These are phyloP conservation scores for Sugiyamaella marilandica DNA, from an alignment of 805 yeast species.

Conservation along the genomic window DNA sequence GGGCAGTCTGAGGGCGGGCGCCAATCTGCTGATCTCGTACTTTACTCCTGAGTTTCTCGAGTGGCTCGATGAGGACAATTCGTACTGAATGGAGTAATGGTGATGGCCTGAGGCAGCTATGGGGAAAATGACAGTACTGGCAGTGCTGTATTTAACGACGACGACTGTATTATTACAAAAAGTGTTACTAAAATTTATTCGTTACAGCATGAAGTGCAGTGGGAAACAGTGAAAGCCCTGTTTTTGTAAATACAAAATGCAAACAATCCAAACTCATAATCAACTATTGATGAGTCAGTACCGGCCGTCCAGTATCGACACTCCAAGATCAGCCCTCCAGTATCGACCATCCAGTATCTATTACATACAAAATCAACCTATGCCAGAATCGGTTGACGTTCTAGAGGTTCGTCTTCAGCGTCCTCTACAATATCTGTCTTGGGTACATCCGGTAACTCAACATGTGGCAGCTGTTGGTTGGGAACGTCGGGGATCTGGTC, in stretches of 20 bases:
- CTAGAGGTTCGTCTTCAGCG: conserved; percentile 8
- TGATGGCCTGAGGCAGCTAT: too few relatives aligned
- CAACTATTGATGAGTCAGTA: too few relatives aligned
- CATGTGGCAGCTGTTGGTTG: background rate
- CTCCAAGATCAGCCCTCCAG: too few relatives aligned
- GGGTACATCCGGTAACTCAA: background rate
- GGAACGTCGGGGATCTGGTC: conserved; percentile 14
- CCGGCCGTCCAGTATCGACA: too few relatives aligned
- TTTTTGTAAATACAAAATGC: background rate
- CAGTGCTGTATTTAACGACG: too few relatives aligned
- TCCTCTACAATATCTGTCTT: conserved; percentile 9
- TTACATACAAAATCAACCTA: background rate
- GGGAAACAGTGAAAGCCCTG: background rate
- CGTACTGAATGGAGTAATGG: too few relatives aligned
- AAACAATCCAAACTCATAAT: too few relatives aligned
- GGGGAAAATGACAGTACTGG: too few relatives aligned
- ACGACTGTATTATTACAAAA: background rate
- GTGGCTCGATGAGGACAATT: conserved; percentile 50
- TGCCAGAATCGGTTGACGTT: conserved; percentile 17
- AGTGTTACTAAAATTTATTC: too few relatives aligned
- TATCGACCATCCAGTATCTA: too few relatives aligned
- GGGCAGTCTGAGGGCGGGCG: conserved; percentile 94
- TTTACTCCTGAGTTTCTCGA: conserved; percentile 94
- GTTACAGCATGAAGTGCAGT: too few relatives aligned
- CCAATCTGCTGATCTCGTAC: conserved; percentile 82